Base-by-base conservation (phyloP, 2,329 filamentous ascomycete genomes). In the Basipetospora sp. region DNA sequence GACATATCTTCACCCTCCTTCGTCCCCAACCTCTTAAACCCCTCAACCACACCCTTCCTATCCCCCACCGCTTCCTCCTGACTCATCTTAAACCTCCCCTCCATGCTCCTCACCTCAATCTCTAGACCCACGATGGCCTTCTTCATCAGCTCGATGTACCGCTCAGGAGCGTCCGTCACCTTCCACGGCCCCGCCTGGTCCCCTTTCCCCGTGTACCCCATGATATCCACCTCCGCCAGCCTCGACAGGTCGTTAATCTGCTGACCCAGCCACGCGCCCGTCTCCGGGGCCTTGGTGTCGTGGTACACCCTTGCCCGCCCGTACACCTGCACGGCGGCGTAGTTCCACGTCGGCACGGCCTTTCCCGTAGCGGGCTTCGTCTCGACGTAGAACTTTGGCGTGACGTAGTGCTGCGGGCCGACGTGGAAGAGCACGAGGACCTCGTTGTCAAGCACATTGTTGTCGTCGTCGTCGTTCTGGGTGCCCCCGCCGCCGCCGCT, bases 291-390 rank as follows among this genome's bases (percentile, higher is more conserved):
- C 32, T 60, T 60, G 5, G 64, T 47, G 40, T 79, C 67, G 40
- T 56, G 65, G 44, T 65, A 71, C 4, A 80, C 53, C 0, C 43
- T 67, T 1, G 69, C 68, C 2, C 53, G 62, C 2, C 77, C 77
- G 45, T 80, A 80, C 0, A 62, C 71, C 52, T 81, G 73, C 0
- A 66, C 75, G 0, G 76, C 74, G 0, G 71, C 61, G 46, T 81
- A 82, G 52, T 82, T 75, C 77, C 77, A 81, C 0, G 77, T 82
- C 1, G 75, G 75, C 4, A 78, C 77, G 0, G 80, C 76, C 45
- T 81, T 81, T 9, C 66, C 76, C 0, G 67, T 74, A 0, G 48
- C 50, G 0, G 74, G 76, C 49, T 80, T 81, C 1, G 77, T 80
- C 44, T 74, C 64, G 9, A 57, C 62, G 56, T 80, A 81, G 54